Base-by-base conservation (phyloP, 1,139 yeast species). In the Suhomyces coccinellae region DNA sequence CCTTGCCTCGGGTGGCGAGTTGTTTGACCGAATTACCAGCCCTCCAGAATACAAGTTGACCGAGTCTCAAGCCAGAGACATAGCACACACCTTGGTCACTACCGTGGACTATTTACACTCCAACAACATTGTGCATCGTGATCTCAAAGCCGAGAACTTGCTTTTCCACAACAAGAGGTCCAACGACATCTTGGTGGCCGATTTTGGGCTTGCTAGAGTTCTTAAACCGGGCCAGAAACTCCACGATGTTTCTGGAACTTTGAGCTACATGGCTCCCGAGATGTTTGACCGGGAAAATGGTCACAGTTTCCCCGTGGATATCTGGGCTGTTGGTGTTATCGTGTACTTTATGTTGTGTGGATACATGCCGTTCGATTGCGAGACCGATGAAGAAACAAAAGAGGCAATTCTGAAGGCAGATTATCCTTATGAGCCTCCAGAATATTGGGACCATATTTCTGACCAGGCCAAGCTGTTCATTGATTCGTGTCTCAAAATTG, bases 281-380 rank as follows among this genome's bases (percentile, higher is more conserved):
- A 78, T 83, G 50, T 52, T 71, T 29, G 70, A 77, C 46, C 62
- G 69, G 17, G 68, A 77, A 46, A 59, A 28, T 65, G 84, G 85
- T 15, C 86, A 85, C 55, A 78, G 79, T 17, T 73, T 69, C 52
- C 75, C 77, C 1, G 85, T 84, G 0, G 95, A 86, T 59, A 72
- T 85, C 30, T 86, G 95, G 95, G 86, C 93, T 0, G 68, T 85
- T 22, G 93, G 93, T 1, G 91, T 85, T 6, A 69, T 84, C 33
- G 76, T 85, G 1, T 86, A 85, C 59, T 85, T 85, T 55, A 75
- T 85, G 77, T 72, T 84, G 11, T 77, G 86, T 52, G 93, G 93
- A 1, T 85, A 85, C 57, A 81, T 86, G 64, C 95, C 95, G 0
- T 86, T 86, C 62, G 93, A 86, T 55, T 79, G 91, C 51, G 93